Conservation (phyloP, 306 rosid species). For the Cucumis sativus region Cucumber_9930_V3 NC_026658.2:19560501-19561000, state of each 20-base stretch:
- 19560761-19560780: neutral
- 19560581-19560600: slow-evolving; percentile 17
- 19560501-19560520: neutral
- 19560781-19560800: no score
- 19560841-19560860: neutral
- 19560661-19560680: slow-evolving; percentile 96
- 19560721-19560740: neutral
- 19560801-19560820: no score
- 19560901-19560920: no score
- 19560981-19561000: neutral
- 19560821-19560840: no score
- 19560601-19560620: slow-evolving; percentile 97
- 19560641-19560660: slow-evolving; percentile 92
- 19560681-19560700: neutral
- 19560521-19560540: neutral
- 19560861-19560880: neutral
- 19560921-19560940: no score
- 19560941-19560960: neutral
- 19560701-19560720: neutral
- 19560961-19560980: neutral
- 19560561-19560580: slow-evolving; percentile 8
- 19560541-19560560: slow-evolving; percentile 1
- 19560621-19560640: slow-evolving; percentile 99
- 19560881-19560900: neutral
- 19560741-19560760: neutral